Percentiles rank a stretch among this genome's conserved stretches.
Evolutionary conservation across 139 green algal species (phyloP).

Genomic region (Micractinium conductrix): DNA sequence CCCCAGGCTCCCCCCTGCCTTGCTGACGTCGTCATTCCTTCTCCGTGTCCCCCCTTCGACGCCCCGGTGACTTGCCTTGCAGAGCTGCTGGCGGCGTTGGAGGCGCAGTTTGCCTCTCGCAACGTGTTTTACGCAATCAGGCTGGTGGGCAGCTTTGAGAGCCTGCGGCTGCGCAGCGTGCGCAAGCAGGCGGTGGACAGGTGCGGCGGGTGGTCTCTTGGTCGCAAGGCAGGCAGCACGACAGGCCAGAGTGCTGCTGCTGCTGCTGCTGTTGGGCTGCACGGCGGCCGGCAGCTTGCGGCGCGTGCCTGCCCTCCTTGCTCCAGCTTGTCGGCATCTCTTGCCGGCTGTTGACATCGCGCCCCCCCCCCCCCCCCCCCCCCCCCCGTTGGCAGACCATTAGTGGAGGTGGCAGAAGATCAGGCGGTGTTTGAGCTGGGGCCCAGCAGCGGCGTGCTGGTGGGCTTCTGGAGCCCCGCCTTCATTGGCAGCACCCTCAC

Average conservation of each 20-base stretch:
- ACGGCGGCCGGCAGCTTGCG: background rate
- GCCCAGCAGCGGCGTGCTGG: background rate
- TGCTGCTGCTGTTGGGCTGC: background rate
- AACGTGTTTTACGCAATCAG: conserved; percentile 33
- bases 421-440: conserved; percentile 33
- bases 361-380: no score
- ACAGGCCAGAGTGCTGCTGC: background rate
- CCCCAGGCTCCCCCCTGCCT: no score
- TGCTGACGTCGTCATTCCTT: no score
- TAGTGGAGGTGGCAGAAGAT: conserved; percentile 17
- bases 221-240: background rate
- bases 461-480: conserved; percentile 27
- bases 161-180: background rate
- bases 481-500: conserved; percentile 14
- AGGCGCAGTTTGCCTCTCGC: background rate
- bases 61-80: no score
- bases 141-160: background rate
- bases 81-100: conserved; percentile 2
- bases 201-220: background rate
- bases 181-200: conserved; percentile 28
- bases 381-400: background rate
- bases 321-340: no score
- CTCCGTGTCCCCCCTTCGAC: no score
- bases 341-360: background rate
- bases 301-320: background rate